Evolutionary conservation across 352 stramenopile genomes (phyloP).

Genomic region (Phytophthora hibernalis): DNA sequence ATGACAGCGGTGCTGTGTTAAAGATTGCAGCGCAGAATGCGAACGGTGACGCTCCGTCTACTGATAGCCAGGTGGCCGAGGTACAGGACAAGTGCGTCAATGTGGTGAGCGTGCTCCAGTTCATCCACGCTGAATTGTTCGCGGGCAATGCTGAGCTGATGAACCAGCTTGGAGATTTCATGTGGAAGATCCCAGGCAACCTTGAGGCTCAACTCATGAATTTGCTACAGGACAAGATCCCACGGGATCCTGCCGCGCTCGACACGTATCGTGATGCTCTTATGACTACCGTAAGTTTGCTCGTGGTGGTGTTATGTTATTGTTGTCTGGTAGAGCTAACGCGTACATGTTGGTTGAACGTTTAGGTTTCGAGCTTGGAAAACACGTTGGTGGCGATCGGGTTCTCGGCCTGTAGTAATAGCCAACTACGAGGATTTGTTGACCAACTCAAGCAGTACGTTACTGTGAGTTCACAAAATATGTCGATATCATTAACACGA

Average conservation of each 20-base stretch:
- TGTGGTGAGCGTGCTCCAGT: conserved; percentile 60
- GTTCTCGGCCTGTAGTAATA: conserved; percentile 59
- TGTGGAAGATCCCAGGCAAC: conserved; percentile 81
- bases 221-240: conserved; percentile 73
- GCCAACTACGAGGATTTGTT: conserved; percentile 63
- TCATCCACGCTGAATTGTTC: conserved; percentile 65
- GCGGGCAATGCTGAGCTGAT: conserved; percentile 52
- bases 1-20: conserved; percentile 31
- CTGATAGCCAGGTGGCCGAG: conserved; percentile 32
- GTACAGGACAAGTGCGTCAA: conserved; percentile 49
- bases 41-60: conserved; percentile 5
- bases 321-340: background rate
- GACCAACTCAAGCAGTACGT: conserved; percentile 70
- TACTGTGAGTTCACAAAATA: background rate
- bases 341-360: background rate
- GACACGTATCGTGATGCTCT: conserved; percentile 59
- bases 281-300: conserved; percentile 39
- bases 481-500: background rate
- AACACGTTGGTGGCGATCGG: conserved; percentile 54
- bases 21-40: conserved; percentile 28
- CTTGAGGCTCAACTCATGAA: conserved; percentile 71
- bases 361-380: conserved; percentile 60
- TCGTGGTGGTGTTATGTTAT: background rate
- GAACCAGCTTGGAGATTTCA: conserved; percentile 51
- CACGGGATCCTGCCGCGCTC: conserved; percentile 59